Base-by-base conservation (phyloP, 2,329 filamentous ascomycete species). In the Hymenoscyphus fructigenus region DNA sequence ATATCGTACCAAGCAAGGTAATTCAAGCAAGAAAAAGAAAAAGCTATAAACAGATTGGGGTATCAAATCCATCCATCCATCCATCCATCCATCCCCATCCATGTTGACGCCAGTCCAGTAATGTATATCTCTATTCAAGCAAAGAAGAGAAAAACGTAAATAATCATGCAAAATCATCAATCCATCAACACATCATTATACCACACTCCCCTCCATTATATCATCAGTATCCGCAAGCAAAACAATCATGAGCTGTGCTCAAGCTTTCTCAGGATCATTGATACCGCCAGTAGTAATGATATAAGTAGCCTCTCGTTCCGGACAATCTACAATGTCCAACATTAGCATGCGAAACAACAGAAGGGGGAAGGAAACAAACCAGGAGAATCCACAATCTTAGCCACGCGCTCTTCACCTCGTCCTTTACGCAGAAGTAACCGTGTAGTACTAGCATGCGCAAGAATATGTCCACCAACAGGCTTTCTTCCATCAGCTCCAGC, bases 221-320 rank as follows among this genome's bases (percentile, higher is more conserved):
- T 14, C 34, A 1, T 38, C 36, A 15, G 36, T 34, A 34, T 34
- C 7, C 32, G 2, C 32, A 10, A 34, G 32, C 32, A 34, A 34
- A 34, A 14, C 4, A 17, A 4, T 17, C 36, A 17, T 38, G 41
- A 47, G 7, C 4, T 6, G 4, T 3, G 20, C 4, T 75, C 69
- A 88, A 38, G 80, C 79, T 75, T 88, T 88, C 69, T 89, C 87
- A 1, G 87, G 84, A 73, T 90, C 87, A 65, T 84, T 87, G 76
- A 90, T 89, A 38, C 88, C 88, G 36, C 88, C 88, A 67, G 84
- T 87, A 32, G 87, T 90, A 70, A 91, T 91, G 68, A 90, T 82
- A 75, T 91, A 91, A 1, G 85, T 90, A 29, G 88, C 87, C 76
- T 91, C 88, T 59, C 82, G 82, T 74, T 91, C 88, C 5, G 88